Conservation (phyloP, 345 rosid species). For the Hypericum perforatum region DNA sequence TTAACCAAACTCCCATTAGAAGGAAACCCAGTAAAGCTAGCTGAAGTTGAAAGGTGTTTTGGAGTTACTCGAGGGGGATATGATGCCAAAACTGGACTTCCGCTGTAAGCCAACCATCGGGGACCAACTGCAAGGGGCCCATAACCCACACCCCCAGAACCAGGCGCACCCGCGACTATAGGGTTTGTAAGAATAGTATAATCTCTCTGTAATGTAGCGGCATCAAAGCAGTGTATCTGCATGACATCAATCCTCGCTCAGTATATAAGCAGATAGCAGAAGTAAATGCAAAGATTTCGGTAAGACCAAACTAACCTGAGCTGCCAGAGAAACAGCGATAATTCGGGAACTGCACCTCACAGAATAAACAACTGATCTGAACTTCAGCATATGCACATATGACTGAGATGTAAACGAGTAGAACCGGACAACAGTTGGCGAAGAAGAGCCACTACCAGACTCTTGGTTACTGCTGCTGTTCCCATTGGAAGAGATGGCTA, state of each 20-base stretch:
- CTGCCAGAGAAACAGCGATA: conserved; percentile 67
- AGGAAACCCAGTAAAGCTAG: conserved; percentile 35
- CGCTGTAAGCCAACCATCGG: conserved; percentile 93
- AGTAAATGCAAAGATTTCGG: too few relatives aligned
- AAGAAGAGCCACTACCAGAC: conserved; percentile 25
- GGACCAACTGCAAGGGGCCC: conserved; percentile 96
- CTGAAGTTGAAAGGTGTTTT: conserved; percentile 48
- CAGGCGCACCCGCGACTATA: conserved; percentile 31
- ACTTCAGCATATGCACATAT: conserved; percentile 58
- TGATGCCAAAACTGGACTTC: conserved; percentile 46
- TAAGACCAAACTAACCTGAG: conserved; percentile 44
- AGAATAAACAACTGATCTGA: conserved; percentile 62
- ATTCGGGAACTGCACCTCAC: conserved; percentile 86
- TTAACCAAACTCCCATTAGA: conserved; percentile 54
- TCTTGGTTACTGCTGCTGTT: conserved; percentile 30
- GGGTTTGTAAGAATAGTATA: conserved; percentile 65
- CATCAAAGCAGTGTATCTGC: conserved; percentile 84
- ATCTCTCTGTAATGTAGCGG: conserved; percentile 46
- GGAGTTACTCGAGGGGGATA: conserved; percentile 49
- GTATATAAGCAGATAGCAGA: too few relatives aligned
- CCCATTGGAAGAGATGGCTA: conserved; percentile 25
- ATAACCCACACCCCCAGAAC: conserved; percentile 59
- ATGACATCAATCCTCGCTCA: conserved; percentile 5
- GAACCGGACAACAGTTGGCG: conserved; percentile 50
- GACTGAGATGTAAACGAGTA: conserved; percentile 80